Evolutionary conservation across 2,329 filamentous ascomycete genomes (phyloP).

Genomic region (Alternaria triticina): DNA sequence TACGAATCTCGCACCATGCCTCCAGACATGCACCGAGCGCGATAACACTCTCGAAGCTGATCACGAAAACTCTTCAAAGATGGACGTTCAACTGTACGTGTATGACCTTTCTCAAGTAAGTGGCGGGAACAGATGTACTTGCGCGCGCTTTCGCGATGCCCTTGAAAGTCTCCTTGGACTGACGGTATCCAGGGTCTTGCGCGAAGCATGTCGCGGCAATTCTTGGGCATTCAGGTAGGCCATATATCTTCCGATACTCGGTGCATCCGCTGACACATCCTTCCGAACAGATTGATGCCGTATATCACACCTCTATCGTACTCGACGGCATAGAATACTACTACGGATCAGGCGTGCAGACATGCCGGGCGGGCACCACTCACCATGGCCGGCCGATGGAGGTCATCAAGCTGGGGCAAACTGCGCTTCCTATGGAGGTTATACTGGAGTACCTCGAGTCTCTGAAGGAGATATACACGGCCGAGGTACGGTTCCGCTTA

Average conservation of each 20-base stretch:
- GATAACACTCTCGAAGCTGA: not conserved
- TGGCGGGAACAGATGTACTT: not conserved
- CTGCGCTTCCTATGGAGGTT: conserved; percentile 78
- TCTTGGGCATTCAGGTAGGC: conserved; percentile 65
- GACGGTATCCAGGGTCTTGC: conserved; percentile 58
- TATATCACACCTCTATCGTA: conserved; percentile 94
- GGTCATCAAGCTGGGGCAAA: conserved; percentile 74
- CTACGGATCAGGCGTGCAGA: conserved; percentile 86
- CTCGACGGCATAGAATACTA: conserved; percentile 86
- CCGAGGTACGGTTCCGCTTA: conserved; percentile 61
- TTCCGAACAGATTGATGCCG: conserved; percentile 72
- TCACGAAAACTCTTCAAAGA: conserved; percentile 21
- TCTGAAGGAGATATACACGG: conserved; percentile 79
- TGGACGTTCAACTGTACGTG: conserved; percentile 60
- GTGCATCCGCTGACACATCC: not conserved
- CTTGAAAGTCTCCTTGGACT: not conserved
- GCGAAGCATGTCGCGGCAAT: conserved; percentile 59
- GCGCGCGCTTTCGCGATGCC: not conserved
- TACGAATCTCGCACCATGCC: not conserved
- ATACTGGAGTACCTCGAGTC: conserved; percentile 89
- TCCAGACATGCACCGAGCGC: not conserved
- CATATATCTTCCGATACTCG: not conserved
- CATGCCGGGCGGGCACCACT: conserved; percentile 78
- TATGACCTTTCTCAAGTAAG: conserved; percentile 58
- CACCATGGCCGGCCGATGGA: conserved; percentile 88